These are phyloP conservation scores for Myriosclerotinia duriaeana DNA, from an alignment of 2,329 filamentous ascomycete species.

Conservation along the genomic window DNA sequence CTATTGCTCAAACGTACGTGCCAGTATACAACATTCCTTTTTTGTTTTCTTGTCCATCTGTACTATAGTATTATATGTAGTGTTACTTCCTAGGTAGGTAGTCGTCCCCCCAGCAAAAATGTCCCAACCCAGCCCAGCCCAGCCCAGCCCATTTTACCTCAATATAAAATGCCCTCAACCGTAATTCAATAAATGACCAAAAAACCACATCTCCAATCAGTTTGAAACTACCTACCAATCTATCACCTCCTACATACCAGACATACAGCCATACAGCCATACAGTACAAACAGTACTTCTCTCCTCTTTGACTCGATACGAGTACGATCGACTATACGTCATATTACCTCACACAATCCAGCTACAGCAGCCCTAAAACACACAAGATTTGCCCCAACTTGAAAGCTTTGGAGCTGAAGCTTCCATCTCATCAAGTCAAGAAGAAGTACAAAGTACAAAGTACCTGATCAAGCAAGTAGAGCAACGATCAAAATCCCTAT, in stretches of 20 bases:
- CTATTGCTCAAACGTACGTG: neutral
- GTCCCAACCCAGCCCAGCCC: neutral
- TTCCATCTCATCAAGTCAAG: neutral
- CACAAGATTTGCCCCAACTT: constrained; percentile 12
- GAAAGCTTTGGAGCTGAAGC: constrained; percentile 2
- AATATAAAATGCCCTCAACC: constrained; percentile 6
- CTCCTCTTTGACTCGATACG: neutral
- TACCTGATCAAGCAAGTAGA: neutral
- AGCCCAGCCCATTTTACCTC: neutral
- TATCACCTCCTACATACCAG: no score
- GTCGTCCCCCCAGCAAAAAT: constrained; percentile 1
- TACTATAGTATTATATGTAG: neutral
- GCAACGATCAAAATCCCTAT: constrained; percentile 4
- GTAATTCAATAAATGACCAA: neutral
- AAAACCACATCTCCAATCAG: neutral
- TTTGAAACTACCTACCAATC: neutral
- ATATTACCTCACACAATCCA: neutral
- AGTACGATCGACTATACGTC: constrained; percentile 1
- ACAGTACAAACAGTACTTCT: no score
- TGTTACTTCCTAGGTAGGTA: neutral
- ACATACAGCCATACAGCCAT: neutral
- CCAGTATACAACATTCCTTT: neutral
- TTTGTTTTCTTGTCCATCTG: neutral
- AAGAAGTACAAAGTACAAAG: neutral
- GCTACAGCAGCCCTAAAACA: neutral